Base-by-base conservation (phyloP, 345 rosid species). In the Arabidopsis arenosa region DNA sequence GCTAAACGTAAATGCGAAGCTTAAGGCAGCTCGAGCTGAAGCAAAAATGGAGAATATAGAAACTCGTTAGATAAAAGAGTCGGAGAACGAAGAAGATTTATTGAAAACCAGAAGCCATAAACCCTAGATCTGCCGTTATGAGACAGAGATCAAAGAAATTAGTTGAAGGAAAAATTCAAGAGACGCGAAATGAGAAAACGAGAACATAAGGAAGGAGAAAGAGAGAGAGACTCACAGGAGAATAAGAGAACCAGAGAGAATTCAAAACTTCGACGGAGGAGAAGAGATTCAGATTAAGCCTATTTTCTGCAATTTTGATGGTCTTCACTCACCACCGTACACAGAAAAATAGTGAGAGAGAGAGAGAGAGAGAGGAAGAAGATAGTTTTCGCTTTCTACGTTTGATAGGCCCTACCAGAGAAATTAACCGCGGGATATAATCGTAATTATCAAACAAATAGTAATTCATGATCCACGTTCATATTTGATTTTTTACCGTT, bases 121-220 rank as follows among this genome's bases (percentile, higher is more conserved):
- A 70, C 73, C 84, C 88, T 81, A 85, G 91, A 87, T 85, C 91
- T 84, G 74, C 75, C 39, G 75, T 47, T 57, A 33, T 3, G 66
- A 52, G 66, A 71, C 35, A 21, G 80, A 74, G 79, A 80, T 80
- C 75, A 72, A 18, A 21, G 32, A 5, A 35, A 9, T 13, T 36
- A 59, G 68, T 52, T 26, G 52, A 39, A 65, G n/a, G 66, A 23
- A 18, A 45, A 47, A 35, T 54, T 68, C 55, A 74, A 41, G 70
- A 79, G 77, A 62, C 73, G 79, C 68, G 65, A 17, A 74, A 79
- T 6, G 45, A 17, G 32, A 13, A 30, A 52, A 44, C 1, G 53
- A 35, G 65, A 74, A 30, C 9, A 72, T 56, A 57, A 65, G 40
- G 39, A 44, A 6, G 51, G 17, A 62, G 54, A 66, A 26, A 66